A percentile compares a stretch with the other conserved stretches of the same genome.
Evolutionary conservation across 305 asterid genomes (phyloP).

Genomic region (Ajuga reptans): DNA sequence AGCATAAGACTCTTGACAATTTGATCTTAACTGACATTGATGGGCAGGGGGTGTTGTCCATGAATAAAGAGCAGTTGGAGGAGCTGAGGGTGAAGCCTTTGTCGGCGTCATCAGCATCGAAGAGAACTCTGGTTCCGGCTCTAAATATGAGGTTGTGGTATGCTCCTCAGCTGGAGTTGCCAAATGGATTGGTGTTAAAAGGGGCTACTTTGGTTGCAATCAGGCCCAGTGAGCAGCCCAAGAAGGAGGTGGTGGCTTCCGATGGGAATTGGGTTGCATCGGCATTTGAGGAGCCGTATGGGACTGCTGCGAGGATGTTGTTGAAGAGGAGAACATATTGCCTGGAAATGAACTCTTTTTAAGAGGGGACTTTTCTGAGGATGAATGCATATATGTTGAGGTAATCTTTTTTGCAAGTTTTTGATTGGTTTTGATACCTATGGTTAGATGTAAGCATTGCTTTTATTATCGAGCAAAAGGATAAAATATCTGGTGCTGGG

Average conservation of each 20-base stretch:
- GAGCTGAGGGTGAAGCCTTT: conserved; percentile 93
- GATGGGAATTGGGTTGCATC: conserved; percentile 65
- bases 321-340: conserved; percentile 86
- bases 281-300: conserved; percentile 79
- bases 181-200: conserved; percentile 64
- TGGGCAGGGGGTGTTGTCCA: conserved; percentile 80
- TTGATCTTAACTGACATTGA: conserved; percentile 74
- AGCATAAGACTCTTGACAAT: conserved; percentile 68
- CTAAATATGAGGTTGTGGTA: conserved; percentile 84
- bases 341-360: conserved; percentile 97
- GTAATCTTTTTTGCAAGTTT: conserved; percentile 25
- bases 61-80: conserved; percentile 85
- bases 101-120: conserved; percentile 77
- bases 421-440: conserved; percentile 4
- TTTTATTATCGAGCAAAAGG: neutral
- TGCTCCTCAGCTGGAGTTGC: conserved; percentile 75
- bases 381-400: conserved; percentile 26
- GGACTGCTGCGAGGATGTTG: conserved; percentile 86
- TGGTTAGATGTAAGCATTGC: conserved; percentile 7
- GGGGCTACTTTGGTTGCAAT: conserved; percentile 92
- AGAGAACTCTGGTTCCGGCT: conserved; percentile 81
- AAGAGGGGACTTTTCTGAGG: conserved; percentile 18
- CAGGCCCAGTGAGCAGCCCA: conserved; percentile 75
- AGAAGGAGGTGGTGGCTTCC: conserved; percentile 47
- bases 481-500: neutral